Conservation (phyloP, 495 filamentous ascomycete species). For the Penicillium psychrofluorescens region DNA sequence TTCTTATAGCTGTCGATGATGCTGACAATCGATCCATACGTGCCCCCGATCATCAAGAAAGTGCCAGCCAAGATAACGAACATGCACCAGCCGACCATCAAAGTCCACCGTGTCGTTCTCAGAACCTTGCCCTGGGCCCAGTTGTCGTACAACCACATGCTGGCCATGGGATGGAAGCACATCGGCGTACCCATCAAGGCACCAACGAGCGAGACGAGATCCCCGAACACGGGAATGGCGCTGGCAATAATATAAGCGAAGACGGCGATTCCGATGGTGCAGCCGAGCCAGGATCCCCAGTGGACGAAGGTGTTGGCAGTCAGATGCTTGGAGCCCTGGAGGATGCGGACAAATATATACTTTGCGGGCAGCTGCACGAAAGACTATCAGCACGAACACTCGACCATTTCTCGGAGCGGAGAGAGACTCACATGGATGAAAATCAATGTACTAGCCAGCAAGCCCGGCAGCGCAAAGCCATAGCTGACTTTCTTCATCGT, state of each 20-base stretch:
- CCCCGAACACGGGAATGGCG: constrained; percentile 62
- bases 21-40: constrained; percentile 44
- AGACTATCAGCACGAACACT: constrained; percentile 1
- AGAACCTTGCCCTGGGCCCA: constrained; percentile 35
- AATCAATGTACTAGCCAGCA: constrained; percentile 17
- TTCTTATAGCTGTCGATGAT: constrained; percentile 31
- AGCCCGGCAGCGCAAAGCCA: constrained; percentile 58
- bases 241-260: constrained; percentile 63
- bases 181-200: constrained; percentile 46
- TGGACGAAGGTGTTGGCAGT: constrained; percentile 50
- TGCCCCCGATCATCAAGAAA: constrained; percentile 42
- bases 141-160: constrained; percentile 42
- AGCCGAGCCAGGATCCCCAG: constrained; percentile 51
- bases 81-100: constrained; percentile 9
- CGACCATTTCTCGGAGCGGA: constrained; percentile 36
- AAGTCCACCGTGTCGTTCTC: constrained; percentile 10
- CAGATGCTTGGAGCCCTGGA: constrained; percentile 45
- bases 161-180: constrained; percentile 38
- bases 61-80: constrained; percentile 22
- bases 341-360: constrained; percentile 55
- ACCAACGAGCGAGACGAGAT: constrained; percentile 52
- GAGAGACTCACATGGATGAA: constrained; percentile 30
- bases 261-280: constrained; percentile 48
- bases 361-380: constrained; percentile 29
- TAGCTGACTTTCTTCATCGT: constrained; percentile 60